Conservation (phyloP, 148 eudicot genomes). For the Amaranthus hypochondriacus region DNA sequence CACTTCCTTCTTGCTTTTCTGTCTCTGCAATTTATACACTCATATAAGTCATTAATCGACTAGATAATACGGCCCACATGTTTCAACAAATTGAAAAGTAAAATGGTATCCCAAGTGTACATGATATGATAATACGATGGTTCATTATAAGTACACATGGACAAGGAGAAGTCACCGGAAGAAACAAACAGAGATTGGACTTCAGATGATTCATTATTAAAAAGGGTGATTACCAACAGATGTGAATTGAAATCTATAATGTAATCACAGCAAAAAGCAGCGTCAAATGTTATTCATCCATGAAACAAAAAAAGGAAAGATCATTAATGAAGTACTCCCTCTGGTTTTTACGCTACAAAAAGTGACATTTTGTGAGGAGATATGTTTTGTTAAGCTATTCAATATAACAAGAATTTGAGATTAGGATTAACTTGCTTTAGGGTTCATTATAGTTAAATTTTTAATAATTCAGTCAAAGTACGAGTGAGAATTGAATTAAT, state of each 20-base stretch:
- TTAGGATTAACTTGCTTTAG: too few relatives aligned
- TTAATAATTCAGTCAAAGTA: too few relatives aligned
- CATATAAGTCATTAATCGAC: not conserved
- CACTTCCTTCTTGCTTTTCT: slow-evolving; percentile 80
- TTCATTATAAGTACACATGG: not conserved
- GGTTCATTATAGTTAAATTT: too few relatives aligned
- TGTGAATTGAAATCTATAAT: not conserved
- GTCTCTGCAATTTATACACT: slow-evolving; percentile 47
- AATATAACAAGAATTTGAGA: too few relatives aligned
- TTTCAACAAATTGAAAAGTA: slow-evolving; percentile 10
- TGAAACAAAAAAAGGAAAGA: not conserved
- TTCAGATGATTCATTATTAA: not conserved
- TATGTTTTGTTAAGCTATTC: too few relatives aligned
- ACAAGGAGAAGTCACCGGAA: not conserved
- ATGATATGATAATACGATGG: too few relatives aligned
- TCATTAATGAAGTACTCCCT: too few relatives aligned
- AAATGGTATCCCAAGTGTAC: not conserved
- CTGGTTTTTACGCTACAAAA: too few relatives aligned
- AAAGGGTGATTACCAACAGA: not conserved
- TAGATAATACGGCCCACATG: not conserved
- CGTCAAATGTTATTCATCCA: not conserved
- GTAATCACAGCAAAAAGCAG: not conserved
- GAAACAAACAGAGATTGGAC: not conserved
- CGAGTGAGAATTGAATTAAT: too few relatives aligned
- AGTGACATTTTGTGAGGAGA: too few relatives aligned